phyloP scores from a whole-genome alignment of 352 stramenopile species.

The Poterioochromonas sp. region DNA sequence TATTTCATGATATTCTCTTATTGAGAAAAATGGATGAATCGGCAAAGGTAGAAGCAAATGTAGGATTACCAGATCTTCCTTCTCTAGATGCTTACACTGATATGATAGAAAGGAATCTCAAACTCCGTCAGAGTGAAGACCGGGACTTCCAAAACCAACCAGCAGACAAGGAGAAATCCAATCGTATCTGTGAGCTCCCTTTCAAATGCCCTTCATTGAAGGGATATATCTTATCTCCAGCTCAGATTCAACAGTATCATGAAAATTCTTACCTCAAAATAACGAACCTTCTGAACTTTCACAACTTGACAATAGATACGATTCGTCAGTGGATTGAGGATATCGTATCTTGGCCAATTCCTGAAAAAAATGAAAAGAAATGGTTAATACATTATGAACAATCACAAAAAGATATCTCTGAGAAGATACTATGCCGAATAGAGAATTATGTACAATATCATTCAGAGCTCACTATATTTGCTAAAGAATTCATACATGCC shows the following conservation, averaged over 20 bases:
- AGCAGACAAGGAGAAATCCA: no score
- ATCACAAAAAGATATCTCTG: not conserved
- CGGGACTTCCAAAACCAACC: no score
- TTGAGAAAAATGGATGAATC: not conserved
- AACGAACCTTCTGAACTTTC: not conserved
- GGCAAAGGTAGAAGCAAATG: not conserved
- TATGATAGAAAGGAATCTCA: no score
- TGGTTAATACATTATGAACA: not conserved
- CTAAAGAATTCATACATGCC: not conserved
- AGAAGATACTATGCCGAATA: not conserved
- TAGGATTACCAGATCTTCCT: no score
- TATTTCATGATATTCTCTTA: not conserved
- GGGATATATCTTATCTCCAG: not conserved
- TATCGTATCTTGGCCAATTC: not conserved
- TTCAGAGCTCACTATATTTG: not conserved
- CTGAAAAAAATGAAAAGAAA: not conserved
- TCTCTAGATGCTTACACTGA: not conserved
- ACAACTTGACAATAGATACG: not conserved
- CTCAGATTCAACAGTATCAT: not conserved
- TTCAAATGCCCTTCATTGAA: not conserved
- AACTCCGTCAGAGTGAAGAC: no score
- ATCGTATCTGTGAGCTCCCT: no score
- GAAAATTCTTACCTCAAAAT: not conserved
- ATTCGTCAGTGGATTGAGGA: not conserved
- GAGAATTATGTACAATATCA: constrained; percentile 15